These are phyloP conservation scores for Massariosphaeria phaeospora DNA, from an alignment of 495 filamentous ascomycete species.

Conservation along the genomic window DNA sequence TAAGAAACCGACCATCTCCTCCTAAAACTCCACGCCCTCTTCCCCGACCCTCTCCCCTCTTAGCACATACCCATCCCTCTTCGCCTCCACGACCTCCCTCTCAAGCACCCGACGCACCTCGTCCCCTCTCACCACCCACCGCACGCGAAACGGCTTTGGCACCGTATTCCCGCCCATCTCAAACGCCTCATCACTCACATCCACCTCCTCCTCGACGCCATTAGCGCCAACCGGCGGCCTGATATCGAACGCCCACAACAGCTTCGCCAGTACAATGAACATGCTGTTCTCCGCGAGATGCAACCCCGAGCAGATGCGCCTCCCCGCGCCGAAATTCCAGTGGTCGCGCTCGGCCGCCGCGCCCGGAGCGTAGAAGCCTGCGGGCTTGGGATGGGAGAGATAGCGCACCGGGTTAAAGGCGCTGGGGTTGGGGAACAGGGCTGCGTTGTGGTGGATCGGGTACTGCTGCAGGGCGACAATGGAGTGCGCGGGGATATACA, in stretches of 20 bases:
- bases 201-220: constrained; percentile 24
- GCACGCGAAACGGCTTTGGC: constrained; percentile 24
- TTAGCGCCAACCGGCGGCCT: constrained; percentile 12
- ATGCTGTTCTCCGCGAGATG: constrained; percentile 35
- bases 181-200: constrained; percentile 30
- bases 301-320: constrained; percentile 28
- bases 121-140: constrained; percentile 18
- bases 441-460: constrained; percentile 24
- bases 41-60: constrained; percentile 17
- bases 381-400: constrained; percentile 12
- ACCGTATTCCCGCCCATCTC: constrained; percentile 23
- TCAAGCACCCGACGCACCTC: constrained; percentile 10
- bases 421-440: constrained; percentile 19
- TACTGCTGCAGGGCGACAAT: constrained; percentile 26
- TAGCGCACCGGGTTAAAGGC: constrained; percentile 22
- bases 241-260: constrained; percentile 34
- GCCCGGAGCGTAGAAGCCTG: constrained; percentile 28
- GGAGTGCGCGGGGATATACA: constrained; percentile 24
- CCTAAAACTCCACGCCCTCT: neutral
- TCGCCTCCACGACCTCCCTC: constrained; percentile 23
- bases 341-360: constrained; percentile 28
- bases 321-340: constrained; percentile 33
- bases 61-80: constrained; percentile 22
- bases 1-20: neutral
- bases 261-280: constrained; percentile 30